A percentile compares a stretch with the other conserved stretches of the same genome.
These are phyloP conservation scores for Chaetomiaceae sp. DNA, from an alignment of 2,329 filamentous ascomycete species.

Conservation along the genomic window DNA sequence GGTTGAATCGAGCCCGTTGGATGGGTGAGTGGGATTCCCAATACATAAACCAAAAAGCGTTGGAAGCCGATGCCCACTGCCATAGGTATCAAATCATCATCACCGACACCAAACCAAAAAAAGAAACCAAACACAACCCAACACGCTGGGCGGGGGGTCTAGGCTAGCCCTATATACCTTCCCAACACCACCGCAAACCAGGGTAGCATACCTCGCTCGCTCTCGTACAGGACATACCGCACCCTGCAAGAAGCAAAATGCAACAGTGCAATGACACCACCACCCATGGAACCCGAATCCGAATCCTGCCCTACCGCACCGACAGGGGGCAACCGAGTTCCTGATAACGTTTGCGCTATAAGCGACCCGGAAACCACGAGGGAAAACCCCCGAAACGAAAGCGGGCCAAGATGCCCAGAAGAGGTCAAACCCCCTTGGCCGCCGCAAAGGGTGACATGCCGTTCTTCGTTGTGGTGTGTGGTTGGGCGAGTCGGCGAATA, in stretches of 20 bases:
- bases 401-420: slow-evolving; percentile 3
- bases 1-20: too few species aligned
- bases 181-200: too few species aligned
- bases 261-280: background rate
- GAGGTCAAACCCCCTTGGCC: background rate
- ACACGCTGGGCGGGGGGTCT: background rate
- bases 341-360: too few species aligned
- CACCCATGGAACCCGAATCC: background rate
- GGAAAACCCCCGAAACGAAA: background rate
- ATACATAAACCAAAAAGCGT: too few species aligned
- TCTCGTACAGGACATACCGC: background rate
- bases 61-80: too few species aligned
- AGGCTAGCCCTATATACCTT: background rate
- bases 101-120: too few species aligned
- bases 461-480: background rate
- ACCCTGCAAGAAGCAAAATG: background rate
- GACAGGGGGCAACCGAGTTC: too few species aligned
- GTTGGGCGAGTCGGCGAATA: background rate
- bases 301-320: too few species aligned
- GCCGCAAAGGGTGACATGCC: background rate
- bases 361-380: background rate
- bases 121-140: background rate
- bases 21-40: too few species aligned
- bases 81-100: too few species aligned
- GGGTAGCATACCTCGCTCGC: too few species aligned